These are phyloP conservation scores for Emergomyces orientalis DNA, from an alignment of 2,329 filamentous ascomycete genomes.

Conservation along the genomic window DNA sequence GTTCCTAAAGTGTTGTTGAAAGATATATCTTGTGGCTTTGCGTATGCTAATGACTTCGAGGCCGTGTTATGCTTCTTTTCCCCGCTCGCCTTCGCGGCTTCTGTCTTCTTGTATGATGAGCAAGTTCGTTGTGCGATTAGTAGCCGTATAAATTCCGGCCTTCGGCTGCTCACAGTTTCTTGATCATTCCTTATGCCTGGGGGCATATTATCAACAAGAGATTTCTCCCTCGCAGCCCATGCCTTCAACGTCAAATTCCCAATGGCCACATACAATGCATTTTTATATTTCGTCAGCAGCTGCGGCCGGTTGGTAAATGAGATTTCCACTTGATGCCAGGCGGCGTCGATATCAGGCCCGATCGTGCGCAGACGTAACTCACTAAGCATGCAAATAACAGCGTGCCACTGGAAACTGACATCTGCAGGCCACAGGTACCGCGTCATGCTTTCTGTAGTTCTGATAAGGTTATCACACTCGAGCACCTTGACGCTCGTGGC, in stretches of 20 bases:
- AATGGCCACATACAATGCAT: constrained; percentile 24
- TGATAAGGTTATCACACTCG: constrained; percentile 33
- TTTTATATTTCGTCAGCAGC: constrained; percentile 28
- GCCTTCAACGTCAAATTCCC: not conserved
- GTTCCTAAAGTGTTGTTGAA: not conserved
- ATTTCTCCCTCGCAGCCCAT: not conserved
- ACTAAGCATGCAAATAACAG: constrained; percentile 39
- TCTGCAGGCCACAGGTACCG: constrained; percentile 37
- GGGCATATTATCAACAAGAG: not conserved
- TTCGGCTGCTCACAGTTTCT: not conserved
- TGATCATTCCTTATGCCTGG: not conserved
- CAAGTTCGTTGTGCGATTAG: not conserved
- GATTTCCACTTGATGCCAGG: constrained; percentile 37
- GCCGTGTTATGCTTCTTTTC: not conserved
- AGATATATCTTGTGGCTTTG: not conserved
- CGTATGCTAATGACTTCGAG: not conserved
- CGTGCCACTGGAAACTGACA: constrained; percentile 41
- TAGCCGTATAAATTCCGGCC: not conserved
- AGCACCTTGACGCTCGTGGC: constrained; percentile 29
- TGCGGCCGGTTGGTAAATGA: constrained; percentile 36
- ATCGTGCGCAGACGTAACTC: constrained; percentile 29
- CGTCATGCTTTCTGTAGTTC: constrained; percentile 29
- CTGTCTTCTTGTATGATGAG: not conserved
- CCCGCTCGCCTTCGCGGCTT: not conserved
- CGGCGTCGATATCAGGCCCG: constrained; percentile 26